Percentiles rank a stretch among this genome's conserved stretches.
Conservation (phyloP, 2,329 filamentous ascomycete species). For the Hypoxylon sp. region DNA sequence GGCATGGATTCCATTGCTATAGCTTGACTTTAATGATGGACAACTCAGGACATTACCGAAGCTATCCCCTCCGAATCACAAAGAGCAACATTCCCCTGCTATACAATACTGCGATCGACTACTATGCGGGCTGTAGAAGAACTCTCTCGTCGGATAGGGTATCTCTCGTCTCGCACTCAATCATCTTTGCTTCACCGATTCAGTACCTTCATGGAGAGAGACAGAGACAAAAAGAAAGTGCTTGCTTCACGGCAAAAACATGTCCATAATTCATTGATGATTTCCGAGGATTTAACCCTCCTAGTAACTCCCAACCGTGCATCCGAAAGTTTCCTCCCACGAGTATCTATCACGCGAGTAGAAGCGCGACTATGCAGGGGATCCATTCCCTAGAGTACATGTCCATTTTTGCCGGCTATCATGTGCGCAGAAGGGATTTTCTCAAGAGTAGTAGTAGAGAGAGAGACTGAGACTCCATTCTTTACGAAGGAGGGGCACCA, state of each 20-base stretch:
- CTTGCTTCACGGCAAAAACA: conserved; percentile 47
- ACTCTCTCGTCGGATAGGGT: conserved; percentile 6
- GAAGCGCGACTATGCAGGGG: conserved; percentile 58
- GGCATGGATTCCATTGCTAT: no score
- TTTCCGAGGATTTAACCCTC: conserved; percentile 50
- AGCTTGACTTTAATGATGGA: no score
- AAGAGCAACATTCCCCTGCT: conserved; percentile 1
- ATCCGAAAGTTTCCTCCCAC: conserved; percentile 57
- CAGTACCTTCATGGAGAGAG: conserved; percentile 16
- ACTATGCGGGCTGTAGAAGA: background rate
- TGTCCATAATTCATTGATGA: conserved; percentile 50
- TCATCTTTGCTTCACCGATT: conserved; percentile 23
- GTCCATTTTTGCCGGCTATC: conserved; percentile 44
- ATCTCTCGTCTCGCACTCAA: conserved; percentile 15
- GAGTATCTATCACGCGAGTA: conserved; percentile 58
- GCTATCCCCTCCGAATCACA: background rate
- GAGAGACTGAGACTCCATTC: no score
- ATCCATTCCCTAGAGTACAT: conserved; percentile 51
- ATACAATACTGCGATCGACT: conserved; percentile 1
- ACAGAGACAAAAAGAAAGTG: conserved; percentile 24
- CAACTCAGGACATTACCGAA: no score
- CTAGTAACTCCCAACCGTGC: conserved; percentile 51
- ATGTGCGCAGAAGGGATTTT: conserved; percentile 47
- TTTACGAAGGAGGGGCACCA: conserved; percentile 76
- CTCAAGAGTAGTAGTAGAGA: conserved; percentile 54